A percentile compares a stretch with the other conserved stretches of the same genome.
phyloP scores from a whole-genome alignment of 768 basidiomycete species.

The Podaxis sp. region DNA sequence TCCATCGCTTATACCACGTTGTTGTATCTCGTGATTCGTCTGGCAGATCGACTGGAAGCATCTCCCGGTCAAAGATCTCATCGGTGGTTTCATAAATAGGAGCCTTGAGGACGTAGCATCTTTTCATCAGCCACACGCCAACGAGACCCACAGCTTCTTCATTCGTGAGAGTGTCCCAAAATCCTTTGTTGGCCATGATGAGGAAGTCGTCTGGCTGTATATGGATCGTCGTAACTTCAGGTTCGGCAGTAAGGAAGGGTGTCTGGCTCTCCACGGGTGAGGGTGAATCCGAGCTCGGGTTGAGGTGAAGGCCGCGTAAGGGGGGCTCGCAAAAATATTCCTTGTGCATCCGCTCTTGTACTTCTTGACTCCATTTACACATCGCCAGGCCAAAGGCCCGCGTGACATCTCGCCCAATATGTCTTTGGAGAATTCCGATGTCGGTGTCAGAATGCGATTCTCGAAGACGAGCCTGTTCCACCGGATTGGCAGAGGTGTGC shows the following conservation, averaged over 20 bases:
- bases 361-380: slow-evolving; percentile 36
- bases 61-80: slow-evolving; percentile 21
- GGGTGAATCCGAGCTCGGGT: slow-evolving; percentile 14
- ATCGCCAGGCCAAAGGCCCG: slow-evolving; percentile 39
- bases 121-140: slow-evolving; percentile 36
- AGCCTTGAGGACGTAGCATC: slow-evolving; percentile 1
- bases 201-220: slow-evolving; percentile 47
- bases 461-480: slow-evolving; percentile 27
- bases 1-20: slow-evolving; percentile 32
- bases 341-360: slow-evolving; percentile 30
- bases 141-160: slow-evolving; percentile 53
- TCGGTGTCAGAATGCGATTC: slow-evolving; percentile 23
- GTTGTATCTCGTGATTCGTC: slow-evolving; percentile 22
- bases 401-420: slow-evolving; percentile 24
- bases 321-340: slow-evolving; percentile 38
- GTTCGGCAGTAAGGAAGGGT: slow-evolving; percentile 48
- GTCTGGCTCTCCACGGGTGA: slow-evolving; percentile 24
- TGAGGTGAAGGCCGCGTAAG: slow-evolving; percentile 2
- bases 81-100: neutral
- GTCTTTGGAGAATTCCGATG: slow-evolving; percentile 12
- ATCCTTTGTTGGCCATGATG: slow-evolving; percentile 46
- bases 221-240: slow-evolving; percentile 40
- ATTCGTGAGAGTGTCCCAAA: slow-evolving; percentile 51
- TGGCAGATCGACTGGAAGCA: slow-evolving; percentile 19
- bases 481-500: slow-evolving; percentile 29